A percentile compares a stretch with the other conserved stretches of the same genome.
Conservation (phyloP, 352 stramenopile species). For the Plasmopara viticola region DNA sequence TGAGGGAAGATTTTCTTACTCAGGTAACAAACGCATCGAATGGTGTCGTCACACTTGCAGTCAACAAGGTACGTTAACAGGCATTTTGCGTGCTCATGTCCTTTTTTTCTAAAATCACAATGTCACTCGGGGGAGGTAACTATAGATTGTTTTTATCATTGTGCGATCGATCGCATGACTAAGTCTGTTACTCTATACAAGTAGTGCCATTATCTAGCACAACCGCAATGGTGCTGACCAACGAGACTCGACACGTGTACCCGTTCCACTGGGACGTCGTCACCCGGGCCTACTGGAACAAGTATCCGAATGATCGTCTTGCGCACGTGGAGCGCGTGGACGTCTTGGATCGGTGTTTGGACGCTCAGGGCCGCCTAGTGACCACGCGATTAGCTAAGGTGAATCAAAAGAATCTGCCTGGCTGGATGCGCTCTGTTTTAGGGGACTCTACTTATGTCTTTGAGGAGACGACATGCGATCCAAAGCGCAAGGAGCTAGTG, state of each 20-base stretch:
- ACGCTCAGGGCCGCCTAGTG: conserved; percentile 56
- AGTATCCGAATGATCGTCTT: conserved; percentile 79
- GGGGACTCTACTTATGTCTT: conserved; percentile 74
- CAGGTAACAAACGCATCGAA: too few relatives aligned
- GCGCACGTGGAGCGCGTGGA: conserved; percentile 79
- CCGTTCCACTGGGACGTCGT: conserved; percentile 82
- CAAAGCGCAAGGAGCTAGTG: conserved; percentile 50
- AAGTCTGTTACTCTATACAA: too few relatives aligned
- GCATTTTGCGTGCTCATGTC: too few relatives aligned
- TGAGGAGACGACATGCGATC: conserved; percentile 75
- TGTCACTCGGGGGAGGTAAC: too few relatives aligned
- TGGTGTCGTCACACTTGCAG: too few relatives aligned
- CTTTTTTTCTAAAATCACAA: too few relatives aligned
- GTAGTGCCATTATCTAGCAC: too few relatives aligned
- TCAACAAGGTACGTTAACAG: too few relatives aligned
- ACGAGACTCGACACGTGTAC: conserved; percentile 70
- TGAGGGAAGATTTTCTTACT: too few relatives aligned
- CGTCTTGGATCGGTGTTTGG: conserved; percentile 66
- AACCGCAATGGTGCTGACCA: conserved; percentile 65
- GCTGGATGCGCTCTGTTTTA: conserved; percentile 62
- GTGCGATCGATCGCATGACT: too few relatives aligned
- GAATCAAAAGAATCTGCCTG: conserved; percentile 66
- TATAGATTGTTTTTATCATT: too few relatives aligned
- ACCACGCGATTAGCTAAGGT: conserved; percentile 68
- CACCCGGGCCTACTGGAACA: conserved; percentile 85